phyloP scores from a whole-genome alignment of 2,329 filamentous ascomycete species.

The Aureobasidium sp. region DNA sequence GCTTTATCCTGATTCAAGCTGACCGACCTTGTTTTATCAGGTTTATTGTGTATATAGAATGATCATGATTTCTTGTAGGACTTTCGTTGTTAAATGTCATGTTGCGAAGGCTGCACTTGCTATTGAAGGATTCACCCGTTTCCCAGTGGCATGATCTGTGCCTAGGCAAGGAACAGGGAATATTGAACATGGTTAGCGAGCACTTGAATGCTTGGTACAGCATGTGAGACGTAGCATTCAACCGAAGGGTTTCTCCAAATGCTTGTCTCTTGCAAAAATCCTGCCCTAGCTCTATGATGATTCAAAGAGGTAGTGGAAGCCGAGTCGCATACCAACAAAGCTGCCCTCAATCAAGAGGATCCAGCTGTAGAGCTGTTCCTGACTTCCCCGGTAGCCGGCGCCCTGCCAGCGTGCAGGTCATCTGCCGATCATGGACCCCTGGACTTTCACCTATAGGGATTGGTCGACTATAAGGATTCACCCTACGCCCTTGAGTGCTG shows the following conservation, averaged over 20 bases:
- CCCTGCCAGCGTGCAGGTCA: background rate
- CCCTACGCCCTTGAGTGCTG: background rate
- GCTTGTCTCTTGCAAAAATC: background rate
- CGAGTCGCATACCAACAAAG: background rate
- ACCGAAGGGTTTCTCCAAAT: background rate
- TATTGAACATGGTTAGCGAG: background rate
- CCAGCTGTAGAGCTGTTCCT: background rate
- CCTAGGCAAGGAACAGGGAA: background rate
- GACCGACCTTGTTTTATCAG: background rate
- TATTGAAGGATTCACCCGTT: background rate
- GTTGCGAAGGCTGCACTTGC: background rate
- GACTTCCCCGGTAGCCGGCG: background rate
- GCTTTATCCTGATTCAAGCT: background rate
- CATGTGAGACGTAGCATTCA: background rate
- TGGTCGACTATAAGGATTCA: background rate
- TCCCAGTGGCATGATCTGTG: conserved; percentile 8
- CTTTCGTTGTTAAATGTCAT: background rate
- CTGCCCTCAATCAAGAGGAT: background rate
- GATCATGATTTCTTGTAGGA: background rate
- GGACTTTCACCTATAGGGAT: background rate
- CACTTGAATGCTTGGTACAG: background rate
- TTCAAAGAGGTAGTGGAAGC: background rate
- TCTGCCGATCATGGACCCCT: background rate
- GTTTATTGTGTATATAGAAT: background rate
- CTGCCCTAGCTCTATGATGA: background rate